A percentile compares a stretch with the other conserved stretches of the same genome.
These are phyloP conservation scores for Hansfordia pulvinata DNA, from an alignment of 2,329 filamentous ascomycete genomes.

Conservation along the genomic window DNA sequence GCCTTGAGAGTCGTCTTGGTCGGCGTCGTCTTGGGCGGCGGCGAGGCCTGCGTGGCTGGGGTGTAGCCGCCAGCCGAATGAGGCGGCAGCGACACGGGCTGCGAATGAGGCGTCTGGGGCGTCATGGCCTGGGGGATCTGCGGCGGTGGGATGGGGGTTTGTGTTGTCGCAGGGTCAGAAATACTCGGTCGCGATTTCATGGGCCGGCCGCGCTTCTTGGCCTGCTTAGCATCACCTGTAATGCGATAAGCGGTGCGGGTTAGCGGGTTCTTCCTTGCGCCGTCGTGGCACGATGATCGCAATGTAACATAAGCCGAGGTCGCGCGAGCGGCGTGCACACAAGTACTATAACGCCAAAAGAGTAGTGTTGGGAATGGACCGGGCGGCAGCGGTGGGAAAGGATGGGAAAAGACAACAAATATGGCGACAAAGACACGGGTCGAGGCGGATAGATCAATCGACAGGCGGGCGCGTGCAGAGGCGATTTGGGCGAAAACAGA, in stretches of 20 bases:
- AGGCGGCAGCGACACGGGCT: constrained; percentile 28
- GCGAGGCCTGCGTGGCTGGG: constrained; percentile 31
- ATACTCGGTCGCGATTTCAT: constrained; percentile 15
- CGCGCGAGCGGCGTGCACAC: not conserved
- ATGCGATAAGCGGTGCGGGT: constrained; percentile 5
- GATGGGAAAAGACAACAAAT: not conserved
- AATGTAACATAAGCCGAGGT: not conserved
- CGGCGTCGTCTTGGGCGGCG: constrained; percentile 68
- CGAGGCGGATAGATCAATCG: no score
- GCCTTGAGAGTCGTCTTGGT: constrained; percentile 83
- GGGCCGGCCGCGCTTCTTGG: constrained; percentile 20
- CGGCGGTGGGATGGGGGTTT: constrained; percentile 1
- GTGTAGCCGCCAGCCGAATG: constrained; percentile 26
- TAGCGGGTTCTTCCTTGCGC: not conserved
- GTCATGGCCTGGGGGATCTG: constrained; percentile 15
- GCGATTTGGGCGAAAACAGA: no score
- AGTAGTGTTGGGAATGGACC: no score
- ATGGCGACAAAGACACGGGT: no score
- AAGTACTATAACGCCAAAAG: no score
- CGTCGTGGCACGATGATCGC: no score
- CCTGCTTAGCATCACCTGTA: constrained; percentile 25
- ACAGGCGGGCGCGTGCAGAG: no score
- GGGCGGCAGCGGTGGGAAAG: not conserved
- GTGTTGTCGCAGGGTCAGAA: constrained; percentile 1
- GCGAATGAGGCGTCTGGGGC: constrained; percentile 41